Conservation (phyloP, 2,329 filamentous ascomycete species). For the Fusarium hainanense region DNA sequence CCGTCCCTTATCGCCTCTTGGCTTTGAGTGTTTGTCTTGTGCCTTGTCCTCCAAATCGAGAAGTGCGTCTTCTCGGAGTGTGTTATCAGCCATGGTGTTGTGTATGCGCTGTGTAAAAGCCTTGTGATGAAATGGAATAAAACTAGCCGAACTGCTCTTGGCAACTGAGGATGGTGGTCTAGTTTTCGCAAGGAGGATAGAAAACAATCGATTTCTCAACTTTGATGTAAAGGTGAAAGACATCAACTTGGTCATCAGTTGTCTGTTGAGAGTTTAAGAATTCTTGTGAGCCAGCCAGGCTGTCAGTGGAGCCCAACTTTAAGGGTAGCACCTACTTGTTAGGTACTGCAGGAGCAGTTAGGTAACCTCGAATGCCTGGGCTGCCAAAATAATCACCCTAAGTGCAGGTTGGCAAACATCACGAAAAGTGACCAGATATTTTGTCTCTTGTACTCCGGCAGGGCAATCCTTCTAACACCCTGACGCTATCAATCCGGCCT, state of each 20-base stretch:
- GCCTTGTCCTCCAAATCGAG: constrained; percentile 42
- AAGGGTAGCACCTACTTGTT: no score
- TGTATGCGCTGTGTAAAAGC: background rate
- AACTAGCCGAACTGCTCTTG: background rate
- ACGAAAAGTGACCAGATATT: background rate
- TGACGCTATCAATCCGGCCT: constrained; percentile 30
- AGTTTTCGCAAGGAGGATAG: background rate
- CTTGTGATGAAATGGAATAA: background rate
- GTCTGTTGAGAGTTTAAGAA: background rate
- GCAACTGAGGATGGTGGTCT: background rate
- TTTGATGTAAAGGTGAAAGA: constrained; percentile 1
- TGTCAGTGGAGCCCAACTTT: background rate
- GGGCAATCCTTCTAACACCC: background rate
- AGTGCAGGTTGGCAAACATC: background rate
- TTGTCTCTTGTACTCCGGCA: background rate
- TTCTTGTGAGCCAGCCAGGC: constrained; percentile 9
- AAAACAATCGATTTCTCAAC: background rate
- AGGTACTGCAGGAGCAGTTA: background rate
- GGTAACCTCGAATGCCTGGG: background rate
- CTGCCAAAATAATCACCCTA: background rate
- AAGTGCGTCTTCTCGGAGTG: constrained; percentile 21
- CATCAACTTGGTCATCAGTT: constrained; percentile 7
- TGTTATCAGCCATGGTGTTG: constrained; percentile 34
- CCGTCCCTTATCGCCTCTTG: constrained; percentile 37
- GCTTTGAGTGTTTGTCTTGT: constrained; percentile 38